Base-by-base conservation (phyloP, 345 rosid genomes). In the Kernera saxatilis region DNA sequence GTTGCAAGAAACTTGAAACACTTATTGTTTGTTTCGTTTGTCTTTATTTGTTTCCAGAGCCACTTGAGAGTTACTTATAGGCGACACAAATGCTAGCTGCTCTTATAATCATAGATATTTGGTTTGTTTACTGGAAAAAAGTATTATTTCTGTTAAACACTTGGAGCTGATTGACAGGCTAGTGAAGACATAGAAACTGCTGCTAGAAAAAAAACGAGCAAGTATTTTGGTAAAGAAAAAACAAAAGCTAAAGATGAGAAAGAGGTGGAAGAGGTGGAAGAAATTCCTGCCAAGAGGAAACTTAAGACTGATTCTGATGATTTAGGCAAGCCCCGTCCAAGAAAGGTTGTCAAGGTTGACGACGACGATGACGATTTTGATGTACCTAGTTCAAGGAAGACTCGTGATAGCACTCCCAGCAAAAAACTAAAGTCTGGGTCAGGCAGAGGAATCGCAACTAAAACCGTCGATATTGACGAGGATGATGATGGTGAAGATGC, bases 171-270 rank as follows among this genome's bases (percentile, higher is more conserved):
- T 69, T 60, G 63, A 41, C 69, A 83, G 89, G 83, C 70, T 52
- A 69, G 68, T 57, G 86, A 72, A 71, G 85, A 73, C 63, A 69
- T 76, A 74, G 90, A 81, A 60, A 69, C 70, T 80, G 79, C 86
- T 21, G 72, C 82, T 55, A 84, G 99, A 65, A 85, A 81, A 78
- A 94, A 91, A 83, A 94, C 95, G 39, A 94, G 99, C 90, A 94
- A 85, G 84, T 94, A 94, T 79, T 91, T 94, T 87, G 82, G 83
- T 51, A 76, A 83, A 6, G 91, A 83, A 5, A 89, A 85, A 59
- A 77, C 80, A 67, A 83, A 85, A 81, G 81, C 63, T n/a, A 79
- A 89, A 73, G 91, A 77, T 68, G 94, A 83, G 77, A 78, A 68
- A 46, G 85, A 65, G 73, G 62, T 26, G 25, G 84, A 68, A 46